Base-by-base conservation (phyloP, 805 yeast species). In the Torulaspora gathmanii region DNA sequence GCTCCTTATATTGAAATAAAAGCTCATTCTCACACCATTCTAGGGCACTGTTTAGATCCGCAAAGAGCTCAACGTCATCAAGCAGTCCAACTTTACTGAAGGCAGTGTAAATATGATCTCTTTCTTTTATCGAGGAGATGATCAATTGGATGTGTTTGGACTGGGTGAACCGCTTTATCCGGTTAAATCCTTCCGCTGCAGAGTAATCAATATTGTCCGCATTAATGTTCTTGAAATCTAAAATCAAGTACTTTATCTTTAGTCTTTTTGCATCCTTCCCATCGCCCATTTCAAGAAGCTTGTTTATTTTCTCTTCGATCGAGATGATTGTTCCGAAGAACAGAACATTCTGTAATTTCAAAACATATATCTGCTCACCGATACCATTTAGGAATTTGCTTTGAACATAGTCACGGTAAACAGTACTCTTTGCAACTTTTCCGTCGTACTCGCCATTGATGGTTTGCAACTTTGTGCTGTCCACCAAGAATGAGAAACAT, bases 21-120 rank as follows among this genome's bases (percentile, higher is more conserved):
- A 90, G 88, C 55, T 83, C 82, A 66, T 93, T 91, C 64, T 93
- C 99, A 70, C 97, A 88, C 96, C 96, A 91, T 65, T 93, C 98
- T 34, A 93, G 73, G 0, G 96, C 95, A 44, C 84, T 77, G 60
- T 93, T 93, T 55, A 93, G 73, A 43, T 86, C 84, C 44, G 77
- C 77, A 60, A 89, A 91, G 35, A 90, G 72, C 44, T 73, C 77
- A 20, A 69, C 71, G 28, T 58, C 72, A 29, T 74, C 80, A 75
- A 90, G 80, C 16, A 91, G 68, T 1, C 95, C 95, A 12, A 93
- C 95, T 44, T 89, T 95, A 51, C 80, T 72, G 48, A 93, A 74
- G 0, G 93, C 85, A 35, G 74, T 75, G 26, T 85, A 79, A 9
- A 85, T 82, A 13, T 75, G 75, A 39, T 82, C 84, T 35, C 79